Evolutionary conservation across 2,329 filamentous ascomycete genomes (phyloP).

Genomic region (Aspergillus texensis): DNA sequence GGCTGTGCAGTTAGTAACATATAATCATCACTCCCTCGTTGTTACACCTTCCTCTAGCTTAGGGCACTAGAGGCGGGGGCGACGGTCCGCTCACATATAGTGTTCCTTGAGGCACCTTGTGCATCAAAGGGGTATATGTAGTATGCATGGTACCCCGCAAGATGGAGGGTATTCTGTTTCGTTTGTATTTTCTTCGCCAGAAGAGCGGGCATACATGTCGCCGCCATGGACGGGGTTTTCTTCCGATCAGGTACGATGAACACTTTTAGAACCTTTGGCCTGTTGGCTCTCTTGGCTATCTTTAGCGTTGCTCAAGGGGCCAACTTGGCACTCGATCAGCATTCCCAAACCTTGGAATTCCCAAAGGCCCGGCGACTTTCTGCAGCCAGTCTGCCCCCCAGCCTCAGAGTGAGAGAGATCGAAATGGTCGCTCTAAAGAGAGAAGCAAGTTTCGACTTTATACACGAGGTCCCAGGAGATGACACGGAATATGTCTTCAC

Average conservation of each 20-base stretch:
- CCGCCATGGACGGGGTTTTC: background rate
- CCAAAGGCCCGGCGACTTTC: background rate
- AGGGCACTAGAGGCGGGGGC: background rate
- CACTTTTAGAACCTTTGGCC: background rate
- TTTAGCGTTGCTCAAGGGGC: background rate
- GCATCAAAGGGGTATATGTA: background rate
- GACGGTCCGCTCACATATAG: background rate
- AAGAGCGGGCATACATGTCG: too few relatives aligned
- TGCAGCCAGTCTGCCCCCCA: background rate
- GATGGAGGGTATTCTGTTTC: background rate
- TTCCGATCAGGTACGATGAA: background rate
- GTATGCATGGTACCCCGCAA: background rate
- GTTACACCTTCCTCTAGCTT: background rate
- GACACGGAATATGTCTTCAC: slow-evolving; percentile 11
- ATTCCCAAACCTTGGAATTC: background rate
- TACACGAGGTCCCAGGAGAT: slow-evolving; percentile 1
- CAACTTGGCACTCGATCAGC: background rate
- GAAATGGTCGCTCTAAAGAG: background rate
- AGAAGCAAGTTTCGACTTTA: slow-evolving; percentile 4
- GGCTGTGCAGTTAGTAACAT: background rate
- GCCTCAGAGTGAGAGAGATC: background rate
- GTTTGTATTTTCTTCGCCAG: background rate
- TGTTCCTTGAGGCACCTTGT: background rate
- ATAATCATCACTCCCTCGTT: background rate
- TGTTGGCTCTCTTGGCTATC: background rate